These are phyloP conservation scores for Ceratobasidium sp. DNA, from an alignment of 1,284 basidiomycete species.

Conservation along the genomic window DNA sequence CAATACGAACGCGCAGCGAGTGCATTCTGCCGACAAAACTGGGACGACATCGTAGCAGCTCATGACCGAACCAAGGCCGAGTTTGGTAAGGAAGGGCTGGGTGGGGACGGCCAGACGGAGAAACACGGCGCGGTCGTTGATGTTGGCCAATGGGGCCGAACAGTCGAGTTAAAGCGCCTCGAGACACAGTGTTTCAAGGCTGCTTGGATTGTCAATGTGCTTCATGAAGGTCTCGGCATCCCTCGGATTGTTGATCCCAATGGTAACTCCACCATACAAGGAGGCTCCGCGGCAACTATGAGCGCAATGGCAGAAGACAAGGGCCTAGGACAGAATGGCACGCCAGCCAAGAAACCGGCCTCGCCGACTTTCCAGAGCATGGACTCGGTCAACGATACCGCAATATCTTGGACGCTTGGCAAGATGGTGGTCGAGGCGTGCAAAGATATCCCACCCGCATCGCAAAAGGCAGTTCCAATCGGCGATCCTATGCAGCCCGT, in stretches of 20 bases:
- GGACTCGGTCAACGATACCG: slow-evolving; percentile 90
- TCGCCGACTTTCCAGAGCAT: slow-evolving; percentile 87
- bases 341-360: slow-evolving; percentile 36
- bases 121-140: slow-evolving; percentile 68
- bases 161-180: slow-evolving; percentile 83
- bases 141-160: slow-evolving; percentile 73
- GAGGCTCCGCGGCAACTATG: slow-evolving; percentile 66
- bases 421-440: slow-evolving; percentile 98
- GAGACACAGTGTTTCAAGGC: slow-evolving; percentile 99
- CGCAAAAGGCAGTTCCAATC: slow-evolving; percentile 63
- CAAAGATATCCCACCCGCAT: slow-evolving; percentile 73
- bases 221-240: slow-evolving; percentile 96
- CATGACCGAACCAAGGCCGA: slow-evolving; percentile 67
- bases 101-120: slow-evolving; percentile 57
- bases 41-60: slow-evolving; percentile 77
- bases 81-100: slow-evolving; percentile 32
- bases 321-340: slow-evolving; percentile 67
- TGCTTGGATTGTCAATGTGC: slow-evolving; percentile 95
- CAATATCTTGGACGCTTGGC: slow-evolving; percentile 97
- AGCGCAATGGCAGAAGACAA: slow-evolving; percentile 79
- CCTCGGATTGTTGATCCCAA: slow-evolving; percentile 89
- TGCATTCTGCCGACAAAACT: slow-evolving; percentile 84
- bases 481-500: slow-evolving; percentile 76
- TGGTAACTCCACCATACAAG: slow-evolving; percentile 70
- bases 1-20: slow-evolving; percentile 94